Base-by-base conservation (phyloP, 176 grass and related monocot genomes). In the Zoysia pacifica region DNA sequence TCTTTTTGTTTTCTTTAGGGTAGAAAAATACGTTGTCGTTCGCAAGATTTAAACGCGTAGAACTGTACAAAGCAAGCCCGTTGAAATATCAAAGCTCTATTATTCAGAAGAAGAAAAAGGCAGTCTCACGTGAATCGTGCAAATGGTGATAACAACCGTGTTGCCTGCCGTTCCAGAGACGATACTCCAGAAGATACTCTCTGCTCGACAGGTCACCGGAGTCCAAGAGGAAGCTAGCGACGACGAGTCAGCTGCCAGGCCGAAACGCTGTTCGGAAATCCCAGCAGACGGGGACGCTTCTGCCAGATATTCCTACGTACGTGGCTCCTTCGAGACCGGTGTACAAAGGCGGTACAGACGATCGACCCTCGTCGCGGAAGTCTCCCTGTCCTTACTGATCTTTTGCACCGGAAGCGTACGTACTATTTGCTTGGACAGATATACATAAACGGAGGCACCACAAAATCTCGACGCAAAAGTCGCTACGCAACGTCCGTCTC, bases 381-480 rank as follows among this genome's bases (percentile, higher is more conserved):
- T n/a, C 65, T 53, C 37, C 2, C 35, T 1, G 11, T 8, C 18
- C 2, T 3, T 9, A 5, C n/a, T 56, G 6, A 28, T 4, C 3
- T 43, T 43, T 56, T 58, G 18, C 11, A 6, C 9, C 6, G n/a
- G 28, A 20, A 20, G n/a, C 18, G 18, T 10, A 9, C 2, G 28
- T 28, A 28, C 28, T 28, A 28, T 28, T 28, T 60, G 56, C 56
- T 40, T 52, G 68, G 68, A 50, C 68, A 9, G 46, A 36, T 35
- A 6, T 71, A 14, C 28, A 28, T 28, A 28, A 28, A 28, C 18
- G 13, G 8, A 7, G 11, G 28, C 12, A 58, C 72, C 14, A 40
- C 42, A 28, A 74, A 74, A 44, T 40, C 9, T 59, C n/a, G n/a
- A 59, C 18, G 44, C 20, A 37, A 49, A 64, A 77, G 60, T 77